phyloP scores from a whole-genome alignment of 176 grass and related monocot species.

The Carex cristatella region DNA sequence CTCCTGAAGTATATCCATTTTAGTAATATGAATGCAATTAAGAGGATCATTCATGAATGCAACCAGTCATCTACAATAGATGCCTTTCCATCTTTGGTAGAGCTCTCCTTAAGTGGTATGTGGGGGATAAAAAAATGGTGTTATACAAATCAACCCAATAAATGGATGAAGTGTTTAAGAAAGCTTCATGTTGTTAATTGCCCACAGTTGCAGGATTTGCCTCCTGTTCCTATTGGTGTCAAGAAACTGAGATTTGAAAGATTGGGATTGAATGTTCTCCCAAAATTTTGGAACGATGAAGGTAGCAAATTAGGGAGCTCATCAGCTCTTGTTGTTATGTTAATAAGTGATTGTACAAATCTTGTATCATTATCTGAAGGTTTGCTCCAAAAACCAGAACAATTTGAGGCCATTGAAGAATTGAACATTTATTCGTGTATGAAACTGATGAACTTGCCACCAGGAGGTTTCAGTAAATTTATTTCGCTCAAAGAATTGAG shows the following conservation, averaged over 20 bases:
- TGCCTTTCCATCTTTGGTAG: conserved; percentile 14
- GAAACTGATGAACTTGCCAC: neutral
- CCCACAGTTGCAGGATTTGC: neutral
- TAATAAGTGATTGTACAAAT: neutral
- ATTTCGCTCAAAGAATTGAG: neutral
- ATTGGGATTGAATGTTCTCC: neutral
- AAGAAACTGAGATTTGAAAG: neutral
- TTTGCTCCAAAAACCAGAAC: neutral
- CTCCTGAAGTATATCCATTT: conserved; percentile 1
- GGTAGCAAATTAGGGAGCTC: neutral
- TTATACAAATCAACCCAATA: neutral
- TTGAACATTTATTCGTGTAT: neutral
- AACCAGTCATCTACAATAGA: neutral
- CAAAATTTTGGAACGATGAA: neutral
- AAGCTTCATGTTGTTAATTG: neutral
- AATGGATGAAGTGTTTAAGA: neutral
- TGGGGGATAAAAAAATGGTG: neutral
- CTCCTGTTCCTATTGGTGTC: neutral
- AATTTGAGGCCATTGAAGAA: neutral
- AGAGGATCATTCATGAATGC: neutral
- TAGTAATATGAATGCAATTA: neutral
- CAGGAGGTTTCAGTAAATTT: conserved; percentile 14
- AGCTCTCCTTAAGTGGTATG: neutral
- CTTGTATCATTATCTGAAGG: conserved; percentile 3
- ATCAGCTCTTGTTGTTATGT: neutral